Percentiles rank a stretch among this genome's conserved stretches.
Conservation (phyloP, 2,329 filamentous ascomycete species). For the Phialophora chinensis region DNA sequence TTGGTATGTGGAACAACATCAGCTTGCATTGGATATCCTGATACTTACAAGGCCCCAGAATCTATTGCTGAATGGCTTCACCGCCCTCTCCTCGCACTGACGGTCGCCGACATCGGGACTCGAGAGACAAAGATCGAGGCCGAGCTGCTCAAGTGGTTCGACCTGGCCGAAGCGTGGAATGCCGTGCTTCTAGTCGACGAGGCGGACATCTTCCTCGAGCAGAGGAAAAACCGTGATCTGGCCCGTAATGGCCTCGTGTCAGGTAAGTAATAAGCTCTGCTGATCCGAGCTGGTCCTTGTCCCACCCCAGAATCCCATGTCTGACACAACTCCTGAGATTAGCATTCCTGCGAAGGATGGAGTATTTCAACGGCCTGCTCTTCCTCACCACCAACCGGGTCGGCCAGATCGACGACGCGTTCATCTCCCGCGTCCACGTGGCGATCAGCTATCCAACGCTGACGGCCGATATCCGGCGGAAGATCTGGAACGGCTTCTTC, state of each 20-base stretch:
- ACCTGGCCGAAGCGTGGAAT: conserved; percentile 13
- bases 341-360: conserved; percentile 34
- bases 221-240: conserved; percentile 13
- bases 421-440: conserved; percentile 42
- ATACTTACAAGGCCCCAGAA: conserved; percentile 36
- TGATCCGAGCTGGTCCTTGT: neutral
- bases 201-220: conserved; percentile 28
- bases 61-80: conserved; percentile 58
- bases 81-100: conserved; percentile 50
- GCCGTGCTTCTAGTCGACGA: conserved; percentile 28
- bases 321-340: neutral
- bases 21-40: neutral
- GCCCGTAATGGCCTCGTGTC: conserved; percentile 25
- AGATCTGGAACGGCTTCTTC: conserved; percentile 23
- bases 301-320: neutral
- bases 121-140: conserved; percentile 9
- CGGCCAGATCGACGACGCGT: conserved; percentile 41
- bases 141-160: conserved; percentile 7
- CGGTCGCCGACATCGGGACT: conserved; percentile 13
- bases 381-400: conserved; percentile 44
- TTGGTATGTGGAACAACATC: neutral
- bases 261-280: neutral
- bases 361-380: conserved; percentile 41
- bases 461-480: conserved; percentile 7
- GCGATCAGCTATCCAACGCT: conserved; percentile 40